Evolutionary conservation across 2,329 filamentous ascomycete genomes (phyloP), one percentile per base, ranked within the genome.

Genomic region (Arthroderma uncinatum): DNA sequence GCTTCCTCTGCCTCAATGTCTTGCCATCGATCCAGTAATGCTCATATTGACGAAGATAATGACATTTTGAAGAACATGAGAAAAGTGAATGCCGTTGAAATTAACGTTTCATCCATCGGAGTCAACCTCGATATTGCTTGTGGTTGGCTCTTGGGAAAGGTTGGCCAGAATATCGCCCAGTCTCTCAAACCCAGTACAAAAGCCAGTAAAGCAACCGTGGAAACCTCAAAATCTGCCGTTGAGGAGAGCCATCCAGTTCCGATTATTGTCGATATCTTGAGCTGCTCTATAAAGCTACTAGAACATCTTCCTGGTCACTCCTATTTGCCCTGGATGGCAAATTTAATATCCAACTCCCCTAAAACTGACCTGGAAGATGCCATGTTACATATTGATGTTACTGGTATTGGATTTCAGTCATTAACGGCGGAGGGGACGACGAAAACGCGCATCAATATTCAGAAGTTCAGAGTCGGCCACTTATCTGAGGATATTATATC

Each of bases 401-500:
- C 66, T 33, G 67, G 63, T 2, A 44, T 70, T 34, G 63, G 62
- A 34, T 61, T 65, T 30, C 60, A 65, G 14, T 61, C 67, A 12
- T 63, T 62, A n/a, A 44, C 59, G 2, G 56, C 57, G 34, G 61
- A 61, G 6, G 62, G 61, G 12, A 62, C 42, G 8, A 66, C 63
- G 14, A 69, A 65, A 25, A 54, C 71, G 4, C 63, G 64, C 16
- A 57, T 73, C 9, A 60, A 66, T 52, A 54, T 73, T 7, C 69
- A 71, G 2, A 77, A 74, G 53, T 75, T 81, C 55, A 63, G 66
- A 0, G 67, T 82, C 42, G 74, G 76, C 2, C 77, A 76, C 59
- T 69, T 75, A 4, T 74, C 75, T 16, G 72, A 78, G 25, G 69
- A 77, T 34, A 71, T 82, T 7, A 66, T 82, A 25, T 77, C 74